Evolutionary conservation across 2,329 filamentous ascomycete species (phyloP).

Genomic region (Hyphodiscus sp.): DNA sequence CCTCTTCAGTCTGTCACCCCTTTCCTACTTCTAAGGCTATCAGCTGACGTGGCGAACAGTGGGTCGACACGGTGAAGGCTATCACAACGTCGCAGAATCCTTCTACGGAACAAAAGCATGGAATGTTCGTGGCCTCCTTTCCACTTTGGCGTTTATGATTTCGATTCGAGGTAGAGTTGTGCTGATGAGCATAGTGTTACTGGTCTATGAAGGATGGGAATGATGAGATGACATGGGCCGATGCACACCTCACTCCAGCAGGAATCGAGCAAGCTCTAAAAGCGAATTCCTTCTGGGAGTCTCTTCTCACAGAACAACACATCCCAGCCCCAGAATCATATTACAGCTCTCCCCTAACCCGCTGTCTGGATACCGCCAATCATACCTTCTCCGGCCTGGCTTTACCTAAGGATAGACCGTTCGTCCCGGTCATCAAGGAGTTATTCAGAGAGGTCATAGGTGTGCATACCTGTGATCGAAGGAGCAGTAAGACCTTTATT

Average conservation of each 20-base stretch:
- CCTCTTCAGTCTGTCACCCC: conserved; percentile 39
- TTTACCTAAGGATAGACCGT: conserved; percentile 44
- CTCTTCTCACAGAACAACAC: conserved; percentile 43
- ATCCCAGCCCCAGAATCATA: conserved; percentile 57
- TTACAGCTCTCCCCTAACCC: conserved; percentile 56
- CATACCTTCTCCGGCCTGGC: conserved; percentile 51
- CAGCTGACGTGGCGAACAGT: conserved; percentile 30
- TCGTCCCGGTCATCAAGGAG: conserved; percentile 58
- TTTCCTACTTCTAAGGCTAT: conserved; percentile 10
- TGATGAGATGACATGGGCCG: conserved; percentile 53
- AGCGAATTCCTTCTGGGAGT: conserved; percentile 55
- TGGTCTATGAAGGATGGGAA: conserved; percentile 61
- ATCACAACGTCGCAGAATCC: conserved; percentile 55
- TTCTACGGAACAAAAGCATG: conserved; percentile 63
- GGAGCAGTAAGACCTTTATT: conserved; percentile 49
- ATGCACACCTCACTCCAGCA: conserved; percentile 52
- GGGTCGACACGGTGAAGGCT: conserved; percentile 65
- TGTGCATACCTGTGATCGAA: conserved; percentile 62
- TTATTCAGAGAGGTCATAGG: conserved; percentile 59
- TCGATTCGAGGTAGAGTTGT: no score
- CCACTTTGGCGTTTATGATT: neutral
- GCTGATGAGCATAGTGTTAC: conserved; percentile 43
- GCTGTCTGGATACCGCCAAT: conserved; percentile 56
- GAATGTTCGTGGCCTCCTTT: conserved; percentile 46
- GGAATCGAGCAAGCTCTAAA: conserved; percentile 52